Conservation (phyloP, 116 monocot genomes). For the Iris pallida region DNA sequence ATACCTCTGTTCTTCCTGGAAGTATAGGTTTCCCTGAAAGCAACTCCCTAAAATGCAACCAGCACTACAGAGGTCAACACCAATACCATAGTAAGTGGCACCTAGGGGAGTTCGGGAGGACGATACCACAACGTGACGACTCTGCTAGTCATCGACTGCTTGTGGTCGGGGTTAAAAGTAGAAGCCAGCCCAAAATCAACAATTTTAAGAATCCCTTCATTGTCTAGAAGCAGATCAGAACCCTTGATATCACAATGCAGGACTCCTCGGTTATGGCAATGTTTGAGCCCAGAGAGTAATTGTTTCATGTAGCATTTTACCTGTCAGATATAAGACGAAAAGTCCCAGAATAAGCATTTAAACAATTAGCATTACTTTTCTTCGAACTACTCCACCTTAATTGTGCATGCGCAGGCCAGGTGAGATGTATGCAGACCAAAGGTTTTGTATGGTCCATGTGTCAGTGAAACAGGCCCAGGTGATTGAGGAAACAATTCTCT, state of each 20-base stretch:
- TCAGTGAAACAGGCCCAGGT: too few species aligned
- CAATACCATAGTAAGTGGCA: constrained; percentile 53
- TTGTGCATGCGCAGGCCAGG: too few species aligned
- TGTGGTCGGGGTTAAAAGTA: constrained; percentile 37
- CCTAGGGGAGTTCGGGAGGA: constrained; percentile 70
- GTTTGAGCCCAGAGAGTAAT: constrained; percentile 62
- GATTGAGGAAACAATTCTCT: too few species aligned
- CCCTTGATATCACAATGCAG: constrained; percentile 79
- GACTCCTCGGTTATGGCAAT: constrained; percentile 58
- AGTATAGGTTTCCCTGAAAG: constrained; percentile 58
- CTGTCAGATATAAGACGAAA: constrained; percentile 12
- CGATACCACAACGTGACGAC: constrained; percentile 85
- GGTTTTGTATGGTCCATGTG: too few species aligned
- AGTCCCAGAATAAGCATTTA: too few species aligned
- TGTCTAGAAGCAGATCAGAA: constrained; percentile 69
- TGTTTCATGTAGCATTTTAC: constrained; percentile 66
- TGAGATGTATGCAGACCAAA: too few species aligned
- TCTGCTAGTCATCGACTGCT: constrained; percentile 56
- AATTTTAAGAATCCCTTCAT: constrained; percentile 65
- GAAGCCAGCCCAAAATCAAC: constrained; percentile 75
- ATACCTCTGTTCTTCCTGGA: constrained; percentile 79
- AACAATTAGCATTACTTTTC: too few species aligned
- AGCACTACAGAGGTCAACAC: constrained; percentile 85
- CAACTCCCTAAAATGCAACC: constrained; percentile 84
- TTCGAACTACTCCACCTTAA: too few species aligned